phyloP scores from a whole-genome alignment of 441 rosid genomes.

The Mallotus repandus region DNA sequence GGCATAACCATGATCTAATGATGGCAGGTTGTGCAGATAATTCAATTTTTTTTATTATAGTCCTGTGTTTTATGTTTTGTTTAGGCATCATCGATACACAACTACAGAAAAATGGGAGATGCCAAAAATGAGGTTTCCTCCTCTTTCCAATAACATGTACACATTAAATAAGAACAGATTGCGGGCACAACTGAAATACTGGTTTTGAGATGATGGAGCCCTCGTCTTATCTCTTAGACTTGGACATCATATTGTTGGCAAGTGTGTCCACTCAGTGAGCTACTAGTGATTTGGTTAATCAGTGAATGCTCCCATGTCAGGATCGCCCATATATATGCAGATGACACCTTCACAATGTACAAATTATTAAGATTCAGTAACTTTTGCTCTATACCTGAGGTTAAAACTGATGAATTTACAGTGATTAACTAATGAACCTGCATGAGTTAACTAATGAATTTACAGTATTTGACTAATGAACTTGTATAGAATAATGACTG shows the following conservation, averaged over 20 bases:
- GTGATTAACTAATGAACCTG: too few relatives aligned
- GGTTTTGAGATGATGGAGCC: background rate
- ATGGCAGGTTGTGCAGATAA: too few relatives aligned
- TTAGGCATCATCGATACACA: background rate
- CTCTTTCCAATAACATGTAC: background rate
- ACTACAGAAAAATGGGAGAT: background rate
- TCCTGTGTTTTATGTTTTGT: too few relatives aligned
- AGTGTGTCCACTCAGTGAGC: background rate
- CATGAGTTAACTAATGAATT: too few relatives aligned
- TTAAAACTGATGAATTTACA: too few relatives aligned
- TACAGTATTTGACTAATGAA: too few relatives aligned
- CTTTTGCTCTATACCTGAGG: too few relatives aligned
- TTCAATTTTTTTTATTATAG: too few relatives aligned
- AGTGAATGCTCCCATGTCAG: conserved; percentile 1
- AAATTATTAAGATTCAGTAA: conserved; percentile 28
- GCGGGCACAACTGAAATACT: background rate
- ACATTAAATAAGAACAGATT: conserved; percentile 4
- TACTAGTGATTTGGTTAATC: conserved; percentile 1
- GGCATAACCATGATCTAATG: too few relatives aligned
- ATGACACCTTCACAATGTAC: background rate
- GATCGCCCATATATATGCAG: background rate
- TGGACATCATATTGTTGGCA: background rate
- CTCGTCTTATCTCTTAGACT: background rate
- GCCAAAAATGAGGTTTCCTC: background rate
- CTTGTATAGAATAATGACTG: too few relatives aligned